A percentile compares a stretch with the other conserved stretches of the same genome.
These are phyloP conservation scores for Parietaria judaica DNA, from an alignment of 306 rosid genomes.

Conservation along the genomic window DNA sequence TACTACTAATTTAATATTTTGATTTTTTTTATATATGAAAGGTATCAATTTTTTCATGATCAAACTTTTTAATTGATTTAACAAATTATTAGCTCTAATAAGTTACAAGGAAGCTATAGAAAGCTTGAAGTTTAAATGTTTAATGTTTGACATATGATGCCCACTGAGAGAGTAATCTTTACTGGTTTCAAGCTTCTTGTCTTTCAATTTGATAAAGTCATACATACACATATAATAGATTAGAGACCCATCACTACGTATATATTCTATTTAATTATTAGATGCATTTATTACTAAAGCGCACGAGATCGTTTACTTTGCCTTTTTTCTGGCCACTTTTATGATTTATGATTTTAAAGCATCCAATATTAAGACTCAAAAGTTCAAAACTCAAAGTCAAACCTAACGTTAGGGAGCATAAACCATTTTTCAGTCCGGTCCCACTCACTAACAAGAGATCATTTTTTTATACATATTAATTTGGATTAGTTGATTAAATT, in stretches of 20 bases:
- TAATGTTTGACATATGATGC: neutral
- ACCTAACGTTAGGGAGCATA: neutral
- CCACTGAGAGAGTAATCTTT: neutral
- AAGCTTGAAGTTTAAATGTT: neutral
- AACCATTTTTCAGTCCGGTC: no score
- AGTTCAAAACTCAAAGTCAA: neutral
- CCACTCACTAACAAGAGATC: no score
- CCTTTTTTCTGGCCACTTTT: neutral
- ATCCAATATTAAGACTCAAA: neutral
- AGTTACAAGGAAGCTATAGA: no score
- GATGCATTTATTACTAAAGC: slow-evolving; percentile 5
- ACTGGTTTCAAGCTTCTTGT: slow-evolving; percentile 4
- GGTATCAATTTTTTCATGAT: no score
- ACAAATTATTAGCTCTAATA: no score
- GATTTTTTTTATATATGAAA: no score
- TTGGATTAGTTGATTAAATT: no score
- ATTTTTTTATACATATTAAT: no score
- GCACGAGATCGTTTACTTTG: slow-evolving; percentile 7
- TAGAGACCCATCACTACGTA: slow-evolving; percentile 15
- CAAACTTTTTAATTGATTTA: no score
- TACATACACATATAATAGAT: slow-evolving; percentile 2
- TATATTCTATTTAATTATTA: slow-evolving; percentile 8
- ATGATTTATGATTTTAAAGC: slow-evolving; percentile 5
- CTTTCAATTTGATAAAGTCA: slow-evolving; percentile 7
- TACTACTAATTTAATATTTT: no score